Evolutionary conservation across 2,329 filamentous ascomycete genomes (phyloP).

Genomic region (Cytospora mali): DNA sequence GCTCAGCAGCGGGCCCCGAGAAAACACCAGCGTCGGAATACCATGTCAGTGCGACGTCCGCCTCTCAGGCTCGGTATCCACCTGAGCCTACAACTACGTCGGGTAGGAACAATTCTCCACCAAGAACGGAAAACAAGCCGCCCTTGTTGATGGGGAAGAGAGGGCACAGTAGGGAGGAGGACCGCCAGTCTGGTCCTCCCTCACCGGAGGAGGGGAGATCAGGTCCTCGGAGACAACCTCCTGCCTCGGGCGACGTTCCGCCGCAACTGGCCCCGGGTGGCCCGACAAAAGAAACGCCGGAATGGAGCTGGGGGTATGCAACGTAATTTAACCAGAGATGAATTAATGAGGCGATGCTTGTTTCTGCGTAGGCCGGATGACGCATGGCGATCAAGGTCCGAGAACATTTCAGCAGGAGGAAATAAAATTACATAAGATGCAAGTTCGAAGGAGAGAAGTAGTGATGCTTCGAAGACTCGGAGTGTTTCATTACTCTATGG

Average conservation of each 20-base stretch:
- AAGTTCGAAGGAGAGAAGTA: not conserved
- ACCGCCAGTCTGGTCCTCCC: too few relatives aligned
- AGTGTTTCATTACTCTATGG: conserved; percentile 14
- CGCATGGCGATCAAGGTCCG: too few relatives aligned
- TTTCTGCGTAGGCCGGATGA: too few relatives aligned
- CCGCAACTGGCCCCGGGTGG: not conserved
- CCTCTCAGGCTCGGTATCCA: not conserved
- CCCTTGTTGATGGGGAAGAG: too few relatives aligned
- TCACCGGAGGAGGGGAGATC: too few relatives aligned
- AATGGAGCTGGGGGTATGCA: conserved; percentile 21
- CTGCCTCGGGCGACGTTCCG: too few relatives aligned
- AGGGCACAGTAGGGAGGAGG: not conserved
- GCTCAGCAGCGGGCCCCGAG: not conserved
- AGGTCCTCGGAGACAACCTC: too few relatives aligned
- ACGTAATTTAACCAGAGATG: not conserved
- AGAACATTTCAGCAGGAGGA: not conserved
- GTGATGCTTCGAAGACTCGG: not conserved
- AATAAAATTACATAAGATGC: not conserved
- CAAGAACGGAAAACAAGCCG: too few relatives aligned
- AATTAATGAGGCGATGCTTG: too few relatives aligned
- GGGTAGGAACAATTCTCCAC: not conserved
- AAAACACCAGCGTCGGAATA: not conserved
- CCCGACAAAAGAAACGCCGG: not conserved
- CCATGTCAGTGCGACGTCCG: not conserved
- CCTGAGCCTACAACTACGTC: not conserved